phyloP scores from a whole-genome alignment of 257 asterid genomes.

The Penstemon davidsonii region DNA sequence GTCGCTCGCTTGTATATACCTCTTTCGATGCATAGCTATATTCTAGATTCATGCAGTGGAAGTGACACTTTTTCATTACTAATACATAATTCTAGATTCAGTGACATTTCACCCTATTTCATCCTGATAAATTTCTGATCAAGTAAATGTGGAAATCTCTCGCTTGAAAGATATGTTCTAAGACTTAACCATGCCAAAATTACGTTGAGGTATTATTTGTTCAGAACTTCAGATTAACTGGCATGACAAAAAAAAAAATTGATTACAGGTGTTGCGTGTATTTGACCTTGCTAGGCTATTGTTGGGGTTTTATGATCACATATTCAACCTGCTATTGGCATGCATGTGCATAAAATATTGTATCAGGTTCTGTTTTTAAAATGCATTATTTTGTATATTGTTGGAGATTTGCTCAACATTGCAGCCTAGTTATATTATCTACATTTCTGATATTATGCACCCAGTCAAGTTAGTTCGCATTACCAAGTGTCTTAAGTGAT shows the following conservation, averaged over 20 bases:
- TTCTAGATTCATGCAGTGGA: too few relatives aligned
- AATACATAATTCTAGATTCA: too few relatives aligned
- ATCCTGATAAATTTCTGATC: too few relatives aligned
- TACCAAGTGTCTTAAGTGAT: conserved; percentile 23
- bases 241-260: too few relatives aligned
- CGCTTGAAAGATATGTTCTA: conserved; percentile 1
- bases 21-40: too few relatives aligned
- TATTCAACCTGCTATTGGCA: neutral
- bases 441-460: conserved; percentile 5
- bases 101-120: too few relatives aligned
- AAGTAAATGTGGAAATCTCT: conserved; percentile 3
- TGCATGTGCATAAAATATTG: conserved; percentile 4
- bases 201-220: neutral
- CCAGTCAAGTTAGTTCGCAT: conserved; percentile 18
- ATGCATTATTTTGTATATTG: neutral
- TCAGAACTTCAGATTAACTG: neutral
- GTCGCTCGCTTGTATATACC: too few relatives aligned
- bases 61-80: too few relatives aligned
- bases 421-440: conserved; percentile 7
- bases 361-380: neutral
- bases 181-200: neutral
- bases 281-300: neutral
- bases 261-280: too few relatives aligned
- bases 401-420: conserved; percentile 21
- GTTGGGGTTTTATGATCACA: neutral